Conservation (phyloP, 495 filamentous ascomycete genomes). For the Talaromyces borbonicus region DNA sequence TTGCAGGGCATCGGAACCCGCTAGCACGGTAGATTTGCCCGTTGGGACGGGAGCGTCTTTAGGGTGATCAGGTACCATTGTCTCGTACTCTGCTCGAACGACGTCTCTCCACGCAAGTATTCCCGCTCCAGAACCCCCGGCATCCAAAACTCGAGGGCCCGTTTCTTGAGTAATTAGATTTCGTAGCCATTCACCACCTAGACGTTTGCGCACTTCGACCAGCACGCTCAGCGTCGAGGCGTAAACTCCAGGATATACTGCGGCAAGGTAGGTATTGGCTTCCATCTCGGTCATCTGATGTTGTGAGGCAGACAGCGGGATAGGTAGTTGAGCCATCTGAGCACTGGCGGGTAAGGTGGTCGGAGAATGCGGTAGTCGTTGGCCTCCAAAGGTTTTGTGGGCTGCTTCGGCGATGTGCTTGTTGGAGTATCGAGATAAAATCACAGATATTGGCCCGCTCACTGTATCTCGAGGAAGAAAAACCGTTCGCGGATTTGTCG, state of each 20-base stretch:
- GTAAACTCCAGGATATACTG: conserved; percentile 72
- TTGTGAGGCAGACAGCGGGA: conserved; percentile 61
- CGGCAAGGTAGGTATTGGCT: conserved; percentile 71
- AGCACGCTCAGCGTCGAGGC: conserved; percentile 61
- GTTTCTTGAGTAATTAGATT: conserved; percentile 52
- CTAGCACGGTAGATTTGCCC: conserved; percentile 52
- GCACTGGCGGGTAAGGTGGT: conserved; percentile 41
- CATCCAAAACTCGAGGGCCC: conserved; percentile 77
- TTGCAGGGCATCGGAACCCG: conserved; percentile 57
- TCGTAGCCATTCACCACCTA: conserved; percentile 72
- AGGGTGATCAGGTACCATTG: conserved; percentile 41
- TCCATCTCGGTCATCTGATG: conserved; percentile 73
- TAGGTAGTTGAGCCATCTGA: conserved; percentile 51
- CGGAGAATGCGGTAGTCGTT: conserved; percentile 61
- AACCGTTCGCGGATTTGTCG: conserved; percentile 60
- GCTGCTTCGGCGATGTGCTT: conserved; percentile 66
- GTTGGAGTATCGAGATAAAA: conserved; percentile 55
- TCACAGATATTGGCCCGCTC: conserved; percentile 52
- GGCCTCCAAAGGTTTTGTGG: conserved; percentile 61
- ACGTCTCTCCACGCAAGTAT: conserved; percentile 79
- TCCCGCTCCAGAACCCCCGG: conserved; percentile 74
- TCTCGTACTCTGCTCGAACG: conserved; percentile 66
- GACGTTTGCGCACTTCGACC: conserved; percentile 74
- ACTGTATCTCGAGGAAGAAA: conserved; percentile 55
- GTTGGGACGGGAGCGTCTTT: conserved; percentile 32